Evolutionary conservation across 2,329 filamentous ascomycete species (phyloP), one percentile per base, ranked within the genome.

Genomic region (Lachnellula subtilissima): DNA sequence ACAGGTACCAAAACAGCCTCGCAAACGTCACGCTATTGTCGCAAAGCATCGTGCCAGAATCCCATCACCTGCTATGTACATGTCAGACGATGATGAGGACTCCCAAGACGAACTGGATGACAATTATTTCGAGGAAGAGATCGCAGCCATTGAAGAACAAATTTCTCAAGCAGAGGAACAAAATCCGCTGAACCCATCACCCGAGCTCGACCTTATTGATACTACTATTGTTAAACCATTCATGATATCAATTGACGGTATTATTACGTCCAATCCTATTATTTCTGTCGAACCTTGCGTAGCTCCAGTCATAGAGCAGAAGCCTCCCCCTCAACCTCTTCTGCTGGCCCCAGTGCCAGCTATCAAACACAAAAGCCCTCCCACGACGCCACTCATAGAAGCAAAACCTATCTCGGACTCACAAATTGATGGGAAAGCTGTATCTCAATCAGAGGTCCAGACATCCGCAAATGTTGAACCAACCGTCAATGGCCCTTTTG

Each of bases 21-120:
- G 48, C 37, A 58, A 57, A 19, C 60, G 60, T 12, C 54, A 54
- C 54, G 55, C 64, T 14, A 46, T 61, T 15, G 50, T 65, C 43
- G 61, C 55, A 25, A 65, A 56, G 48, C 62, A 55, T 15, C 55
- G 57, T 9, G 55, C 58, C 6, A 59, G 59, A 43, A 45, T 52
- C 8, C 54, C 43, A 17, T 51, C 53, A 11, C 50, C 51, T 36
- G 32, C 52, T 28, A 15, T 48, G 5, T 57, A 59, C 17, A 55
- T 57, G 5, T 54, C 60, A 43, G 65, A 64, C 23, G 66, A 65
- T 2, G 64, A 69, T 51, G 63, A 64, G 9, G 68, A 70, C 52
- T 68, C 65, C 23, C 67, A 49, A 7, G 66, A 70, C 49, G 68
- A 70, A n/a, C 56, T 70, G 23, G 63, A 64, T 37, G 67, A 70